Evolutionary conservation across 2,329 filamentous ascomycete species (phyloP).

Genomic region (Fusarium pseudoanthophilum): DNA sequence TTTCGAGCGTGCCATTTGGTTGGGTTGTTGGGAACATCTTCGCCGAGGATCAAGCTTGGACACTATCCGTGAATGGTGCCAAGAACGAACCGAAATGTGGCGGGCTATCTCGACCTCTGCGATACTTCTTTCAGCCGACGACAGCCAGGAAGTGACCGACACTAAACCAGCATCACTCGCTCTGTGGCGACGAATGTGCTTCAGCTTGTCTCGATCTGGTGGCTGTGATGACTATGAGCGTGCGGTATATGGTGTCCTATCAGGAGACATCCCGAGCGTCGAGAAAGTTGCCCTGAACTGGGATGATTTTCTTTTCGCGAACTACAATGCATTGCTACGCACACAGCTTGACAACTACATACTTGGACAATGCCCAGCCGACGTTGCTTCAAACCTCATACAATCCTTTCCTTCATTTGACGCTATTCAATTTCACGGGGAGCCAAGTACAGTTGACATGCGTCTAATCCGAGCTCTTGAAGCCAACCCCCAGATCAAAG

Average conservation of each 20-base stretch:
- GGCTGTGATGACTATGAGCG: conserved; percentile 81
- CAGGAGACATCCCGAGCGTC: conserved; percentile 83
- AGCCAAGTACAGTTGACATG: conserved; percentile 62
- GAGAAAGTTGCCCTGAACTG: conserved; percentile 80
- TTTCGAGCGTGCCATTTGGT: conserved; percentile 91
- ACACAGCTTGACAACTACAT: conserved; percentile 82
- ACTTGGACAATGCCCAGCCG: conserved; percentile 63
- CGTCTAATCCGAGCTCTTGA: conserved; percentile 71
- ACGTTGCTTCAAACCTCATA: conserved; percentile 63
- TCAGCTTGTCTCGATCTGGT: conserved; percentile 74
- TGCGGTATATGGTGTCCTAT: conserved; percentile 90
- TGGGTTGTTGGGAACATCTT: conserved; percentile 93
- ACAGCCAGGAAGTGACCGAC: conserved; percentile 54
- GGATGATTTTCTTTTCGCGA: conserved; percentile 88
- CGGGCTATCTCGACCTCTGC: conserved; percentile 85
- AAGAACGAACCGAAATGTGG: conserved; percentile 88
- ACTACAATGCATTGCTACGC: conserved; percentile 87
- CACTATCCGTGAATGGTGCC: conserved; percentile 85
- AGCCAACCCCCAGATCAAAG: conserved; percentile 62
- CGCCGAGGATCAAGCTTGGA: conserved; percentile 80
- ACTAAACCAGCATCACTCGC: conserved; percentile 58
- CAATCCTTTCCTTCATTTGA: conserved; percentile 73
- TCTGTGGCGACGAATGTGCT: conserved; percentile 85
- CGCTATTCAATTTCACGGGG: conserved; percentile 70
- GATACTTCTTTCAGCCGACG: conserved; percentile 66